Percentiles rank a stretch among this genome's conserved stretches.
These are phyloP conservation scores for Phialocephala subalpina DNA, from an alignment of 2,329 filamentous ascomycete genomes.

Conservation along the genomic window DNA sequence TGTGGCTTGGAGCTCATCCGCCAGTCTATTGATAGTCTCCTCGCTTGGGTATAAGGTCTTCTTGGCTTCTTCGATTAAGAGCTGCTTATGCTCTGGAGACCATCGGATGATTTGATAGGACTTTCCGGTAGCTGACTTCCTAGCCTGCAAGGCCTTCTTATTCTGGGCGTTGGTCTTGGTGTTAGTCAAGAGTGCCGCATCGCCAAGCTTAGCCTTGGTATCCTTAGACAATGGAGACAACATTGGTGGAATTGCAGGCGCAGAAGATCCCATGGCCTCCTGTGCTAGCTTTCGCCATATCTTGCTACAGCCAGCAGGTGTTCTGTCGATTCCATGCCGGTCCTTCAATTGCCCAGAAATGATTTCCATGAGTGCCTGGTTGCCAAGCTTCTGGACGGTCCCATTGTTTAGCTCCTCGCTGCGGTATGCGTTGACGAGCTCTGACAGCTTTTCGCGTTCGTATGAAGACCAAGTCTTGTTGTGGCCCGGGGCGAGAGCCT, in stretches of 20 bases:
- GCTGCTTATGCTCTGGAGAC: not conserved
- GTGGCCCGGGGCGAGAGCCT: not conserved
- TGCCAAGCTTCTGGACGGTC: not conserved
- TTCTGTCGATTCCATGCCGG: not conserved
- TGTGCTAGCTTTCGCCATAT: not conserved
- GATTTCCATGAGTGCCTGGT: not conserved
- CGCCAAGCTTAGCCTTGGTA: not conserved
- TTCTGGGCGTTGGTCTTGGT: not conserved
- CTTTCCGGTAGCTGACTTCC: not conserved
- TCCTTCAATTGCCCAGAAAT: not conserved
- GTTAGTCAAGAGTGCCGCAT: not conserved
- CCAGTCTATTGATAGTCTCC: not conserved
- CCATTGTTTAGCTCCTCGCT: not conserved
- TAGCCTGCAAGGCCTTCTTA: not conserved
- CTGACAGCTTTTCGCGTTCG: not conserved
- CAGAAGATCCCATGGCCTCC: not conserved
- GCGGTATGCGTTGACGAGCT: slow-evolving; percentile 3
- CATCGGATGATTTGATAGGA: not conserved
- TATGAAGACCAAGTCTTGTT: not conserved
- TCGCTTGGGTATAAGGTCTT: not conserved
- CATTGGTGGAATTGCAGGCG: not conserved
- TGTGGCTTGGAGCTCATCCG: not conserved
- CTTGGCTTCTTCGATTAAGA: not conserved
- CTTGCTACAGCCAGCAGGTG: not conserved
- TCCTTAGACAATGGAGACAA: not conserved